Evolutionary conservation across 1,284 basidiomycete genomes (phyloP), one percentile per base, ranked within the genome.

Genomic region (Phaffia rhodozyma): DNA sequence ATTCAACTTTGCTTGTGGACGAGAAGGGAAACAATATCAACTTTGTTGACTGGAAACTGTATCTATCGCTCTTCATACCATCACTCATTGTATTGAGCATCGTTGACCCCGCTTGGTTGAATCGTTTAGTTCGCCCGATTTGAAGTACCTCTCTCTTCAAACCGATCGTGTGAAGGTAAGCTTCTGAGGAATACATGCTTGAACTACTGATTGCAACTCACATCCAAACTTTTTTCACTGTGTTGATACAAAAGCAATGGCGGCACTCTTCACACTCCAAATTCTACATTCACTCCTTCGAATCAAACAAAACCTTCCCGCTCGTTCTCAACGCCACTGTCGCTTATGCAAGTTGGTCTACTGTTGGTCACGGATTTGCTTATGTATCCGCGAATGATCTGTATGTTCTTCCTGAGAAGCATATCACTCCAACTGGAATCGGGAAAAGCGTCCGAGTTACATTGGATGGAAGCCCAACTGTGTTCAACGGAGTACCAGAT

Each of bases 401-500:
- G 18, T 96, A 89, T 71, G 78, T 96, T 57, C 75, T 89, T 71
- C 48, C 66, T 73, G 61, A 67, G 49, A 52, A 60, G 1, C 62
- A 63, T 0, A 64, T 64, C 18, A 56, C 65, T n/a, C 53, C 49
- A 2, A 21, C 13, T 16, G 9, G 27, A 9, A 57, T 58, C 5
- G 29, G 61, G 5, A 60, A 61, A 1, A 69, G 71, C 2, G 84
- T 93, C 56, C 84, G 86, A 20, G 78, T 98, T 7, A 98, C 94
- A 0, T 77, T 79, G 1, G 84, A 86, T 27, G 94, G 93, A 0
- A 89, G 86, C 55, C 79, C 82, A 0, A 87, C 87, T 0, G 79
- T 92, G 34, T 97, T 97, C 79, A 86, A 97, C 71, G 94, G 92
- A 6, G 86, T 97, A 0, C 89, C 91, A 0, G 91, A 96, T 74